Evolutionary conservation across 208 protist species (phyloP).

Genomic region (Tritrichomonas musculus): DNA sequence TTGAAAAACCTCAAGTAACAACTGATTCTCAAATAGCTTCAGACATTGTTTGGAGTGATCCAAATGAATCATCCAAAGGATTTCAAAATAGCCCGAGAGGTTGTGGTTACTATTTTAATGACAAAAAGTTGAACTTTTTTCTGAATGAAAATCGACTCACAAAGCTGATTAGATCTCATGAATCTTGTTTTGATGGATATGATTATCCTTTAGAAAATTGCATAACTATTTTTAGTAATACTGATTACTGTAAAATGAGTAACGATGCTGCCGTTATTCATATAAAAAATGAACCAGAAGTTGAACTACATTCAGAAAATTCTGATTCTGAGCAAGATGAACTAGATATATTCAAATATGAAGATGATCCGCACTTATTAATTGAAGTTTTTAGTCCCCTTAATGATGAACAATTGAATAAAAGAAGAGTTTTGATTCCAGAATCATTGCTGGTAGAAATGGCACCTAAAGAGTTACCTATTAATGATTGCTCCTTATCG

Average conservation of each 20-base stretch:
- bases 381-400: no score
- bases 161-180: not conserved
- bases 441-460: no score
- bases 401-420: no score
- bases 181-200: not conserved
- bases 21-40: not conserved
- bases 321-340: no score
- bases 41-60: conserved; percentile 20
- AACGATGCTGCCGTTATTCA: conserved; percentile 12
- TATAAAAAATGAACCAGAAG: no score
- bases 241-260: not conserved
- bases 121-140: not conserved
- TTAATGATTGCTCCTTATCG: no score
- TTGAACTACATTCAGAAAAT: no score
- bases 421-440: no score
- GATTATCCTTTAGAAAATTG: not conserved
- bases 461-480: no score
- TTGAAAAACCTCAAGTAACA: not conserved
- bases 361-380: no score
- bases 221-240: conserved; percentile 16
- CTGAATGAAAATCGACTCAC: not conserved
- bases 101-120: not conserved
- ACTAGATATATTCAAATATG: no score
- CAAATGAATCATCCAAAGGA: not conserved
- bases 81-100: not conserved